Evolutionary conservation across 192 early-diverging fungal species (phyloP).

Genomic region (Rhizophagus sp.): DNA sequence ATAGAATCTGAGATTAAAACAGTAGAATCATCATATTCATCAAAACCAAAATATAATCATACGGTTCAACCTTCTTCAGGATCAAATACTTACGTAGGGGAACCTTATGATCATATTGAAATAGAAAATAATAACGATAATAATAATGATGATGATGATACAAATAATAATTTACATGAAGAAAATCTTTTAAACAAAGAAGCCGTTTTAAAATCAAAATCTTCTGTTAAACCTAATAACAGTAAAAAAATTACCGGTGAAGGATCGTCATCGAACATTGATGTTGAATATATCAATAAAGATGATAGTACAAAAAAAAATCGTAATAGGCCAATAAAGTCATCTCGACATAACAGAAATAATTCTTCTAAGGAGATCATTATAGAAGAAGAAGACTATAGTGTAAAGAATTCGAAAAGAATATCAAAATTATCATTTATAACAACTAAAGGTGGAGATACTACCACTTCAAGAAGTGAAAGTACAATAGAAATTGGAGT

Average conservation of each 20-base stretch:
- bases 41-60: slow-evolving; percentile 14
- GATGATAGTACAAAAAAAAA: background rate
- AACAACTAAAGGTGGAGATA: background rate
- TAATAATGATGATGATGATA: too few species aligned
- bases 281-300: background rate
- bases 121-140: background rate
- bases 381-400: background rate
- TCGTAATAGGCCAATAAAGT: background rate
- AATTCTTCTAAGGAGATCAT: background rate
- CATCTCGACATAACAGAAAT: background rate
- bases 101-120: slow-evolving; percentile 21
- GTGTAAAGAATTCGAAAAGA: background rate
- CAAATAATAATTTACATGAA: too few species aligned
- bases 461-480: slow-evolving; percentile 10
- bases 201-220: background rate
- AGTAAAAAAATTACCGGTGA: background rate
- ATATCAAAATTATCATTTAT: slow-evolving; percentile 12
- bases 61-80: slow-evolving; percentile 15
- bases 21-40: background rate
- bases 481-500: background rate
- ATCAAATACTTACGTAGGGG: slow-evolving; percentile 15
- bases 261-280: background rate
- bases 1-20: background rate
- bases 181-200: background rate
- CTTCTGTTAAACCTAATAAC: background rate